Conservation (phyloP, 306 rosid species). For the Alnus glutinosa region DNA sequence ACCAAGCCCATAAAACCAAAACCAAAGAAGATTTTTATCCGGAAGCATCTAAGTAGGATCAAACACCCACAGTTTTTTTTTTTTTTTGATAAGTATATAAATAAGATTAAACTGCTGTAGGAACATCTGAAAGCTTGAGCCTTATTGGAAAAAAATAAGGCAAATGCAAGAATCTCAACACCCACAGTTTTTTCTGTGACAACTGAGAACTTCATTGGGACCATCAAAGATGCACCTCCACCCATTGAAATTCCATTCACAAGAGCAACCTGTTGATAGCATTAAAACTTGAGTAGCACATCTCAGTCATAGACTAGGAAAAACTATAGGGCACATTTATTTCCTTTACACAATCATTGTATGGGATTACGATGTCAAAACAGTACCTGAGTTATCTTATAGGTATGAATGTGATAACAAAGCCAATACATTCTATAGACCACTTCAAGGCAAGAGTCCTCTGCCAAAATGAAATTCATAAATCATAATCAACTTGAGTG, state of each 20-base stretch:
- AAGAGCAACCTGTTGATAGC: slow-evolving; percentile 68
- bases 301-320: slow-evolving; percentile 10
- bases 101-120: no score
- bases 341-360: neutral
- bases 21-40: neutral
- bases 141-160: no score
- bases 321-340: neutral
- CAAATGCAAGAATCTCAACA: neutral
- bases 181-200: slow-evolving; percentile 91
- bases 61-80: slow-evolving; percentile 69
- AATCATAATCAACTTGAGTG: neutral
- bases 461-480: slow-evolving; percentile 48
- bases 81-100: no score
- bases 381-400: slow-evolving; percentile 81
- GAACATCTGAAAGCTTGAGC: no score
- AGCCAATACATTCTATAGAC: slow-evolving; percentile 94
- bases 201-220: slow-evolving; percentile 82
- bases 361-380: slow-evolving; percentile 13
- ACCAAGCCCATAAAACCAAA: neutral
- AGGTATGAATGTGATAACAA: slow-evolving; percentile 81
- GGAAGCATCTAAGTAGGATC: slow-evolving; percentile 18
- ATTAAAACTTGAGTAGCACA: slow-evolving; percentile 9
- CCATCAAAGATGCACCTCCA: slow-evolving; percentile 94
- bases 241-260: slow-evolving; percentile 96
- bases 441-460: slow-evolving; percentile 84